Percentiles rank a stretch among this genome's conserved stretches.
These are phyloP conservation scores for Pholiota microspora DNA, from an alignment of 768 basidiomycete genomes.

Conservation along the genomic window DNA sequence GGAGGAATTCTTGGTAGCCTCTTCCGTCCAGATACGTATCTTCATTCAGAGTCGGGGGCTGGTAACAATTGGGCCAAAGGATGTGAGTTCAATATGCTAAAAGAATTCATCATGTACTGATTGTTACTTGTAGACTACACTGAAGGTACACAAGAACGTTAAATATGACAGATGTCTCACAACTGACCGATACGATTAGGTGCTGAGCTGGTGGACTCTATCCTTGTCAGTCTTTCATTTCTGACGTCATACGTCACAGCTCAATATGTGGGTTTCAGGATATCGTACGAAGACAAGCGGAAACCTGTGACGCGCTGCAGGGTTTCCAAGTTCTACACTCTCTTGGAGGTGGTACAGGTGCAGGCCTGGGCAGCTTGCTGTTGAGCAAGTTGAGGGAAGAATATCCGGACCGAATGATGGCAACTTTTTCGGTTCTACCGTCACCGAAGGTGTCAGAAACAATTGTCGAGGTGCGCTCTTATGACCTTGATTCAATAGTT, in stretches of 20 bases:
- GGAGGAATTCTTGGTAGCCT: slow-evolving; percentile 69
- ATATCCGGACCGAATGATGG: slow-evolving; percentile 55
- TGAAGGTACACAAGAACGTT: slow-evolving; percentile 55
- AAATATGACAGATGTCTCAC: not conserved
- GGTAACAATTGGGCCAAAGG: slow-evolving; percentile 98
- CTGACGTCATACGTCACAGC: not conserved
- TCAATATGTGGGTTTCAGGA: slow-evolving; percentile 41
- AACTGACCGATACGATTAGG: slow-evolving; percentile 38
- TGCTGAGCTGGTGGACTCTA: slow-evolving; percentile 87
- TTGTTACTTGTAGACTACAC: slow-evolving; percentile 65
- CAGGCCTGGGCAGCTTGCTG: slow-evolving; percentile 80
- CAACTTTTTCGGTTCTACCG: slow-evolving; percentile 52
- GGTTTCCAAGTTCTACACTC: slow-evolving; percentile 91
- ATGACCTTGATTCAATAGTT: slow-evolving; percentile 36
- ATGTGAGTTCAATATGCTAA: slow-evolving; percentile 49
- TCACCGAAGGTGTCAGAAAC: slow-evolving; percentile 61
- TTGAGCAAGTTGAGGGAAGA: slow-evolving; percentile 81
- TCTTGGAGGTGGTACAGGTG: slow-evolving; percentile 88
- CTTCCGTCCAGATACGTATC: slow-evolving; percentile 86
- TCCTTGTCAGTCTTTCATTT: slow-evolving; percentile 46
- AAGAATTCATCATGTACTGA: slow-evolving; percentile 4
- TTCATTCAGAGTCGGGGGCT: slow-evolving; percentile 60
- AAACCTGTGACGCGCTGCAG: slow-evolving; percentile 82
- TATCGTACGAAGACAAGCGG: slow-evolving; percentile 74
- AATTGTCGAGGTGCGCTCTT: slow-evolving; percentile 56